Evolutionary conservation across 2,329 filamentous ascomycete species (phyloP).

Genomic region (Xylariaceae sp.): DNA sequence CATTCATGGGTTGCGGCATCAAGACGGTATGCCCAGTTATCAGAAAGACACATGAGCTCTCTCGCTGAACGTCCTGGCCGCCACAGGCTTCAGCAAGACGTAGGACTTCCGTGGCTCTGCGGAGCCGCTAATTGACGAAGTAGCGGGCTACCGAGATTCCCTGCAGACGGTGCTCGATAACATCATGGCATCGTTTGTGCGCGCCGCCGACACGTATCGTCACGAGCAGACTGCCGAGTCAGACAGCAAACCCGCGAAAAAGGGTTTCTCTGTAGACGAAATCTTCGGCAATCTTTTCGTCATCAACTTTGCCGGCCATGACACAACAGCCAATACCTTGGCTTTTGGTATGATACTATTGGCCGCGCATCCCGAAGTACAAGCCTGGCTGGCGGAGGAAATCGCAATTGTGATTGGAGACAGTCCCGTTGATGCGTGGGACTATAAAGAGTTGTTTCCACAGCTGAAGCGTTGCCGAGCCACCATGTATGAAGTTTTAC

Average conservation of each 20-base stretch:
- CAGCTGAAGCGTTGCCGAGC: slow-evolving; percentile 25
- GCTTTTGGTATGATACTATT: slow-evolving; percentile 23
- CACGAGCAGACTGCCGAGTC: not conserved
- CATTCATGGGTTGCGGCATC: slow-evolving; percentile 17
- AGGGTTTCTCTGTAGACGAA: slow-evolving; percentile 22
- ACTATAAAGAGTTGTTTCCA: slow-evolving; percentile 23
- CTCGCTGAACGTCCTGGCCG: slow-evolving; percentile 31
- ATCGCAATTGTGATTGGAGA: slow-evolving; percentile 9
- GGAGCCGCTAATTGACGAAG: slow-evolving; percentile 13
- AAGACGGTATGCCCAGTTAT: slow-evolving; percentile 14
- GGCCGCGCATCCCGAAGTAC: slow-evolving; percentile 22
- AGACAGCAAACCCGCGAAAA: slow-evolving; percentile 8
- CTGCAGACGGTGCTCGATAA: slow-evolving; percentile 30
- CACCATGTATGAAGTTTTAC: slow-evolving; percentile 16
- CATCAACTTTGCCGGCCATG: slow-evolving; percentile 31
- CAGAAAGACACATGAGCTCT: slow-evolving; percentile 28
- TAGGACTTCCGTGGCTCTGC: slow-evolving; percentile 25
- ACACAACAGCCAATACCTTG: slow-evolving; percentile 28
- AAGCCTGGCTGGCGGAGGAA: slow-evolving; percentile 21
- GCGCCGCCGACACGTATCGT: slow-evolving; percentile 17
- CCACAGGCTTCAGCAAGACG: slow-evolving; percentile 24
- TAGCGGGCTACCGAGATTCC: slow-evolving; percentile 25
- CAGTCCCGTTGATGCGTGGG: slow-evolving; percentile 7
- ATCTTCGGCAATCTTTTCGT: slow-evolving; percentile 29
- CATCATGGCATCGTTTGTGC: slow-evolving; percentile 24